phyloP scores from a whole-genome alignment of 345 rosid species.

The Rubroshorea leprosula region DNA sequence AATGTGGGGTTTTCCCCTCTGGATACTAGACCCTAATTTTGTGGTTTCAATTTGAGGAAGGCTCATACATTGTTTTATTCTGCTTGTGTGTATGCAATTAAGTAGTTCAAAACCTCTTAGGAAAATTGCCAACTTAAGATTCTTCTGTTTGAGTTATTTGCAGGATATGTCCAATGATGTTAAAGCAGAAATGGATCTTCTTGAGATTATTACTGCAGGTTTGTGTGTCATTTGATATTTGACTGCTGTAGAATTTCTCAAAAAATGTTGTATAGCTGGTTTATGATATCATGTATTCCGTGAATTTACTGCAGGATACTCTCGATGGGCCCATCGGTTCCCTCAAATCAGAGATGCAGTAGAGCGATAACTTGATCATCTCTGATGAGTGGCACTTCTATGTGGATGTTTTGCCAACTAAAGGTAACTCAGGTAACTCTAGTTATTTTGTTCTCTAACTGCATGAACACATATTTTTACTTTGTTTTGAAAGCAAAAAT shows the following conservation, averaged over 20 bases:
- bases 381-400: too few species aligned
- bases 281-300: not conserved
- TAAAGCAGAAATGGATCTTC: not conserved
- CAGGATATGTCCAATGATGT: constrained; percentile 22
- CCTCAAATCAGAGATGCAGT: constrained; percentile 36
- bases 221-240: not conserved
- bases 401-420: too few species aligned
- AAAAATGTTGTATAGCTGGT: not conserved
- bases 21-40: too few species aligned
- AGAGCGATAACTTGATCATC: not conserved
- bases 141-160: constrained; percentile 5
- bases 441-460: too few species aligned
- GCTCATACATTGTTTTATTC: too few species aligned
- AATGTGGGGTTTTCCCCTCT: too few species aligned
- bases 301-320: constrained; percentile 37
- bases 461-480: too few species aligned
- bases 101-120: too few species aligned
- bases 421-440: too few species aligned
- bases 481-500: too few species aligned
- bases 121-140: not conserved
- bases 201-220: not conserved
- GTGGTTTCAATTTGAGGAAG: too few species aligned
- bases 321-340: constrained; percentile 55
- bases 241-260: not conserved
- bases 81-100: too few species aligned